Evolutionary conservation across 208 protist genomes (phyloP).

Genomic region (Lotmaria passim): DNA sequence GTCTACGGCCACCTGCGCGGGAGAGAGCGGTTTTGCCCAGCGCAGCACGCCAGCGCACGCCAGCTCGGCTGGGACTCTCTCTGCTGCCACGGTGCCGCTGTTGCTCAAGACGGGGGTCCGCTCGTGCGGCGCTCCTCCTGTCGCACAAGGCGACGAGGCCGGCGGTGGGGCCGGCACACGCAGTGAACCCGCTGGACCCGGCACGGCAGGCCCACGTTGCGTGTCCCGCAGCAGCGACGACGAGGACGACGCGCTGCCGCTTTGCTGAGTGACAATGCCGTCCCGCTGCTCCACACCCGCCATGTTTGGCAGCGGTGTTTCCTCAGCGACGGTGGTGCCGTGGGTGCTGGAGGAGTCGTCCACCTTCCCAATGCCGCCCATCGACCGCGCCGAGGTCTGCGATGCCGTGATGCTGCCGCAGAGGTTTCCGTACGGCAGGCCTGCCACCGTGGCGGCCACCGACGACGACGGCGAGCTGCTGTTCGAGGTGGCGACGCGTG

Average conservation of each 20-base stretch:
- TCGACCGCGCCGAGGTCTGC: constrained; percentile 3
- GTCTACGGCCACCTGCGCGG: neutral
- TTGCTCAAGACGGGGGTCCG: neutral
- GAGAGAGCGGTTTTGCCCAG: constrained; percentile 18
- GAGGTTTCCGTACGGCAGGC: neutral
- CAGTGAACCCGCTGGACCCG: neutral
- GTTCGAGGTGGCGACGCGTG: neutral
- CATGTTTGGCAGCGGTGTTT: neutral
- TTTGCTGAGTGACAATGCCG: neutral
- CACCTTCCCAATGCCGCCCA: too few relatives aligned
- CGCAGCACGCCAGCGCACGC: constrained; percentile 1
- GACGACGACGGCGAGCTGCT: constrained; percentile 21
- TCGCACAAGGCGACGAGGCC: neutral
- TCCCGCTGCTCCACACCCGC: neutral
- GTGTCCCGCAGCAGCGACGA: neutral
- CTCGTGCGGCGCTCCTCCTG: neutral
- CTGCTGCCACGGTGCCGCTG: neutral
- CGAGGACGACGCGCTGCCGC: neutral
- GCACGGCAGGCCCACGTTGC: neutral
- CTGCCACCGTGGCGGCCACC: constrained; percentile 17
- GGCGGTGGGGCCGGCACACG: constrained; percentile 9
- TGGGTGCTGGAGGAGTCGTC: too few relatives aligned
- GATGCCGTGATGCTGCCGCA: constrained; percentile 2
- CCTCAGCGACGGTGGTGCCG: too few relatives aligned
- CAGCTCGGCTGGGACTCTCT: constrained; percentile 2